Base-by-base conservation (phyloP, 1,139 yeast species). In the Pneumocystis oryctolagi region DNA sequence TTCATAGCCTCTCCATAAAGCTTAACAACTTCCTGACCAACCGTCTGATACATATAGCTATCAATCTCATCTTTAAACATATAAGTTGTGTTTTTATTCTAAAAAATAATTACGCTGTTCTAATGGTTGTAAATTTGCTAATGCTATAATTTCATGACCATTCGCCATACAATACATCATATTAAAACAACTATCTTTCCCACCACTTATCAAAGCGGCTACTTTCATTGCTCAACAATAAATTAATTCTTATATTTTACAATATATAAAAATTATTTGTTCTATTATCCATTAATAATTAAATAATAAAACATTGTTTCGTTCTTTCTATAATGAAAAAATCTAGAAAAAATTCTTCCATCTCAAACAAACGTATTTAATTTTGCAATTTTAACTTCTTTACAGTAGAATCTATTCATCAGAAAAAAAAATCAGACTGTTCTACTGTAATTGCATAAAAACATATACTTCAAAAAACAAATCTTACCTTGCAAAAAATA, bases 21-120 rank as follows among this genome's bases (percentile, higher is more conserved):
- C 0, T 81, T 79, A 4, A 92, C 79, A 3, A 88, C 82, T 68
- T 86, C 89, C 72, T 87, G 94, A 0, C 98, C 98, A n/a, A 92
- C 98, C 0, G 98, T 92, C 73, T 92, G 98, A 73, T 88, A 92
- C 98, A 92, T 92, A 72, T 86, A 92, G 63, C 96, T 87, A 73
- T 92, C 97, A 65, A 92, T 77, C 72, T 92, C 98, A 62, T 77
- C 79, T 16, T 68, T 65, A 25, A 3, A 40, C 20, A 9, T 4
- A 40, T 40, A 47, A 47, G 55, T 3, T 25, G 12, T 20, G 12
- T 9, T 25, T 25, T 37, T 6, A 6, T 14, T 25, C 5, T 47
- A 47, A 25, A 25, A 47, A 25, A 37, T 37, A 37, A 12, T 47
- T 25, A 47, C 55, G 31, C 5, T 25, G 31, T 47, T 47, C 16